Percentiles rank a stretch among this genome's conserved stretches.
Conservation (phyloP, 306 rosid genomes). For the Dalbergia oliveri region DNA sequence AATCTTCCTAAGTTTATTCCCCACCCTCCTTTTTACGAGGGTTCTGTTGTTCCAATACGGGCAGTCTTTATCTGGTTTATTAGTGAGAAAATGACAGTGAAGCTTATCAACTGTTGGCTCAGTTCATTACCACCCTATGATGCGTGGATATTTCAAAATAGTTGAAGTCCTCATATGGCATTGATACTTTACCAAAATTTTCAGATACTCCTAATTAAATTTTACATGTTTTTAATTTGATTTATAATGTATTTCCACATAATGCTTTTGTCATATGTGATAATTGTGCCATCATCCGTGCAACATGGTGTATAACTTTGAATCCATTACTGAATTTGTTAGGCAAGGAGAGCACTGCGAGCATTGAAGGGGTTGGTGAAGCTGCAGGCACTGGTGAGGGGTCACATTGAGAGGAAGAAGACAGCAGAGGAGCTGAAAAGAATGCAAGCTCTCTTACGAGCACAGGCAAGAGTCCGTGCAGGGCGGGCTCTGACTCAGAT, state of each 20-base stretch:
- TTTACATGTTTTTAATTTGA: too few species aligned
- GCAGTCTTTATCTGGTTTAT: too few species aligned
- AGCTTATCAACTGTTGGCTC: background rate
- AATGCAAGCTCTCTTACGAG: constrained; percentile 71
- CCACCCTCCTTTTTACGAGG: background rate
- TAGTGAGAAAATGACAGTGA: background rate
- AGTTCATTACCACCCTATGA: background rate
- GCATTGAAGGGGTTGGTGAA: constrained; percentile 92
- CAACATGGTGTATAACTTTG: background rate
- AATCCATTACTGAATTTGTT: constrained; percentile 2
- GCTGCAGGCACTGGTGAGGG: constrained; percentile 89
- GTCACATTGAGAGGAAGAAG: constrained; percentile 86
- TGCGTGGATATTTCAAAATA: too few species aligned
- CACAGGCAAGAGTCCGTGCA: constrained; percentile 65
- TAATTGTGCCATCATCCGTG: too few species aligned
- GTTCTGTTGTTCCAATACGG: too few species aligned
- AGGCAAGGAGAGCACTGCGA: constrained; percentile 90
- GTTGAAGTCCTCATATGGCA: too few species aligned
- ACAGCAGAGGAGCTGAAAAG: constrained; percentile 71
- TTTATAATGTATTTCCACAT: too few species aligned
- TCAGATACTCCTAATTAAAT: too few species aligned
- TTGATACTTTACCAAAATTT: too few species aligned
- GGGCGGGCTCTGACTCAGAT: constrained; percentile 54
- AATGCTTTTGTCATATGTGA: too few species aligned
- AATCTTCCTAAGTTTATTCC: background rate